Evolutionary conservation across 202 grass and related monocot genomes (phyloP).

Genomic region (Panicum hallii): DNA sequence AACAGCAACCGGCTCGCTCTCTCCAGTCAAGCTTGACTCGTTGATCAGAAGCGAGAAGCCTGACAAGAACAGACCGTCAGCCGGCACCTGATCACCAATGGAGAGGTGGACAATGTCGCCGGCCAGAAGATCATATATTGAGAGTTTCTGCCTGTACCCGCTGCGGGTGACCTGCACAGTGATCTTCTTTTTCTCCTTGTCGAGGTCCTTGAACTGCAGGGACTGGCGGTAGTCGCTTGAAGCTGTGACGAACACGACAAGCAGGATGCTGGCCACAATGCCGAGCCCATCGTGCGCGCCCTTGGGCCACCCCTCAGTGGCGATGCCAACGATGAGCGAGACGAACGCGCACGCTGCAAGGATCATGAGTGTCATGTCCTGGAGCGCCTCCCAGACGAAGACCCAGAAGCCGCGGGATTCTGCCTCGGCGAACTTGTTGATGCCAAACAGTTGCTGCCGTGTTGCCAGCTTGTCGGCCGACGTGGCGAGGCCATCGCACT

Average conservation of each 20-base stretch:
- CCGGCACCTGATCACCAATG: conserved; percentile 90
- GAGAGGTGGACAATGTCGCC: conserved; percentile 89
- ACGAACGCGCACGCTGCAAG: conserved; percentile 77
- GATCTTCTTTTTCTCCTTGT: conserved; percentile 99
- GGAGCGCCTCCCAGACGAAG: conserved; percentile 93
- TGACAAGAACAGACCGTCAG: conserved; percentile 82
- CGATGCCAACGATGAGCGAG: conserved; percentile 85
- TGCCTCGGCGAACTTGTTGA: conserved; percentile 82
- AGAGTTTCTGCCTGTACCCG: conserved; percentile 85
- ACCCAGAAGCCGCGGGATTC: conserved; percentile 80
- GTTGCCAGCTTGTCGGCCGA: conserved; percentile 41
- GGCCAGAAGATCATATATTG: conserved; percentile 80
- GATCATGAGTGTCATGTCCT: conserved; percentile 96
- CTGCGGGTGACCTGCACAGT: conserved; percentile 74
- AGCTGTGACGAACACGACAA: conserved; percentile 92
- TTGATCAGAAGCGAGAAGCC: conserved; percentile 85
- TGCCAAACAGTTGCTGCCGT: conserved; percentile 64
- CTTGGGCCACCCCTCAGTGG: conserved; percentile 96
- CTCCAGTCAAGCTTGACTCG: conserved; percentile 89
- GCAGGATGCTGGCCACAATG: conserved; percentile 87
- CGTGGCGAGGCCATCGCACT: conserved; percentile 60
- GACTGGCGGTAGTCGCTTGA: conserved; percentile 92
- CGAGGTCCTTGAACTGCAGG: conserved; percentile 93
- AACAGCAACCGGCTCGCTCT: conserved; percentile 82
- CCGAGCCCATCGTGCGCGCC: conserved; percentile 91